Conservation (phyloP, 352 stramenopile species). For the Globisporangium perplexum region DNA sequence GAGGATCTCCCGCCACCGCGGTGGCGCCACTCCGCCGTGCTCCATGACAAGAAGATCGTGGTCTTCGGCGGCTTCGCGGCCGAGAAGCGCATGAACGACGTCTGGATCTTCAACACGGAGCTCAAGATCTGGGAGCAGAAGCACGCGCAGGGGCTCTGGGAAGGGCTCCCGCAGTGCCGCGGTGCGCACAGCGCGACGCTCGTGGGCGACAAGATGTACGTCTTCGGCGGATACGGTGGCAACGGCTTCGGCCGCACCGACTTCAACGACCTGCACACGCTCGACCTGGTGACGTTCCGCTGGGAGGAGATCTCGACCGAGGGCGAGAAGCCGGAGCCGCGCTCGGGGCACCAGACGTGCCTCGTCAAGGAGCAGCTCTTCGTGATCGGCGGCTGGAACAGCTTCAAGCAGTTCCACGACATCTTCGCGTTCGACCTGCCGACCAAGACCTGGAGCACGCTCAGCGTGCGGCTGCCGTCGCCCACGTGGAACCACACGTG, state of each 20-base stretch:
- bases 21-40: slow-evolving; percentile 80
- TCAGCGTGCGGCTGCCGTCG: slow-evolving; percentile 40
- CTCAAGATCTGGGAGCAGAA: slow-evolving; percentile 92
- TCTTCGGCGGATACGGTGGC: slow-evolving; percentile 97
- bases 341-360: slow-evolving; percentile 92
- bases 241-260: slow-evolving; percentile 92
- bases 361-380: slow-evolving; percentile 89
- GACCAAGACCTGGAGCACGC: slow-evolving; percentile 81
- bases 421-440: slow-evolving; percentile 91
- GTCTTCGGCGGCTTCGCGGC: slow-evolving; percentile 94
- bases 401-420: slow-evolving; percentile 95
- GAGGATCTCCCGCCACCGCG: slow-evolving; percentile 64
- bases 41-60: slow-evolving; percentile 86
- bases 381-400: slow-evolving; percentile 96
- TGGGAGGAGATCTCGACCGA: slow-evolving; percentile 88
- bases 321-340: slow-evolving; percentile 87
- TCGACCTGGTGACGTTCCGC: slow-evolving; percentile 89
- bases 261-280: slow-evolving; percentile 93
- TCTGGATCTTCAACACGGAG: slow-evolving; percentile 95
- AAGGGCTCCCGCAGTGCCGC: slow-evolving; percentile 85
- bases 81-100: slow-evolving; percentile 93
- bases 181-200: slow-evolving; percentile 90
- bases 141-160: slow-evolving; percentile 83
- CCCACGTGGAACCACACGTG: slow-evolving; percentile 95
- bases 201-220: slow-evolving; percentile 86